Evolutionary conservation across 352 stramenopile species (phyloP).

Genomic region (Peronospora destructor): DNA sequence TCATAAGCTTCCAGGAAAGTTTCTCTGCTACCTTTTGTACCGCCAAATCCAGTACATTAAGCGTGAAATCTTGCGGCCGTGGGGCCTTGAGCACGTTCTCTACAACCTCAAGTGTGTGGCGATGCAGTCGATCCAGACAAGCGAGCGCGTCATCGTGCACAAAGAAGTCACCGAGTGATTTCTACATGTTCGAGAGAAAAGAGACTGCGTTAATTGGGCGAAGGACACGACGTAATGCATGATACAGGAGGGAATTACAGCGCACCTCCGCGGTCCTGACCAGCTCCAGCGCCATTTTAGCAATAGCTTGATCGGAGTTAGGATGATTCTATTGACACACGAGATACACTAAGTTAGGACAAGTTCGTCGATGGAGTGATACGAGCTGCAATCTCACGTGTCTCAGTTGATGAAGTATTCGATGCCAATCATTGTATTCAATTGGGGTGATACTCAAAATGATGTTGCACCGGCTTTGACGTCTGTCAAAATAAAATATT

Average conservation of each 20-base stretch:
- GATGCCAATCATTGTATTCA: too few species aligned
- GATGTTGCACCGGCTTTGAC: too few species aligned
- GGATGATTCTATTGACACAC: neutral
- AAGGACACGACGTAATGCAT: neutral
- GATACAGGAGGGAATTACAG: neutral
- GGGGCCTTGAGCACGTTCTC: constrained; percentile 30
- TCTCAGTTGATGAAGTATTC: too few species aligned
- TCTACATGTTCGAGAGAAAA: constrained; percentile 19
- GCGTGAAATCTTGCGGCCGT: constrained; percentile 37
- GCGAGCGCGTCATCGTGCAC: constrained; percentile 42
- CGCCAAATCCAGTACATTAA: constrained; percentile 66
- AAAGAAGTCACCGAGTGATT: constrained; percentile 56
- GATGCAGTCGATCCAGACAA: constrained; percentile 43
- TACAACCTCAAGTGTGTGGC: constrained; percentile 27
- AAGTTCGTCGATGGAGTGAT: neutral
- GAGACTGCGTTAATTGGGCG: constrained; percentile 8
- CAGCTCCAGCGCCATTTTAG: constrained; percentile 55
- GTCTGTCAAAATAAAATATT: too few species aligned
- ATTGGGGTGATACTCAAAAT: too few species aligned
- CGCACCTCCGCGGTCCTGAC: constrained; percentile 53
- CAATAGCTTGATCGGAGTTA: constrained; percentile 11
- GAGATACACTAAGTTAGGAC: neutral
- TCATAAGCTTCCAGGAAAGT: constrained; percentile 74
- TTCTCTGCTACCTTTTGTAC: constrained; percentile 76
- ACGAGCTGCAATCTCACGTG: too few species aligned